A percentile compares a stretch with the other conserved stretches of the same genome.
These are phyloP conservation scores for Cryptococcus sp. DNA, from an alignment of 1,284 basidiomycete genomes.

Conservation along the genomic window DNA sequence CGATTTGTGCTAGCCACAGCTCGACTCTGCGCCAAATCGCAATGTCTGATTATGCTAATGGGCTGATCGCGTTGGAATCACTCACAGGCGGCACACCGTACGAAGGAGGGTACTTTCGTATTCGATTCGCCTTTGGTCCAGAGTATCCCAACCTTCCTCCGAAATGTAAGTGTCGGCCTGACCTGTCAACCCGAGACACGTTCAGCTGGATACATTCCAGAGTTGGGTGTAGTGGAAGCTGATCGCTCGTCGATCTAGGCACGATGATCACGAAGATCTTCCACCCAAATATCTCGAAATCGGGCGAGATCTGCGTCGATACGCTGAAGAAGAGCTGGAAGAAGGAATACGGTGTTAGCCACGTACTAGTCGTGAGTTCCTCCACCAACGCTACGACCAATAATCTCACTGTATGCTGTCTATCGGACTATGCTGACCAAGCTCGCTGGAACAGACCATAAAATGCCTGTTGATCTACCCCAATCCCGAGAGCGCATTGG, in stretches of 20 bases:
- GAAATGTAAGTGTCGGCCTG: constrained; percentile 69
- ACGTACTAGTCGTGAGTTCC: constrained; percentile 69
- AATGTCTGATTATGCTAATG: neutral
- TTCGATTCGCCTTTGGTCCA: constrained; percentile 78
- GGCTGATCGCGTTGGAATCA: neutral
- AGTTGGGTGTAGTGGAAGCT: neutral
- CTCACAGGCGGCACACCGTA: constrained; percentile 83
- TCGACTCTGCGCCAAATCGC: neutral
- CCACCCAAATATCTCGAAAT: constrained; percentile 88
- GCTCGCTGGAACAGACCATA: constrained; percentile 60
- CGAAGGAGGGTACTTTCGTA: constrained; percentile 83
- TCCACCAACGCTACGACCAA: neutral
- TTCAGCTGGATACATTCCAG: neutral
- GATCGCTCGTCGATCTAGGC: constrained; percentile 57
- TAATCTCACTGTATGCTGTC: neutral
- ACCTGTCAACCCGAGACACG: neutral
- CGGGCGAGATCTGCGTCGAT: constrained; percentile 94
- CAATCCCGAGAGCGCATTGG: constrained; percentile 91
- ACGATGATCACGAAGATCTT: constrained; percentile 91
- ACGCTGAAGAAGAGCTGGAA: constrained; percentile 98
- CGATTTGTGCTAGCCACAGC: neutral
- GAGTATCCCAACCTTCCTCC: constrained; percentile 89
- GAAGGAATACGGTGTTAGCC: constrained; percentile 81
- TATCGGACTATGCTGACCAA: neutral
- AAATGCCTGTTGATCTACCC: constrained; percentile 95